A percentile compares a stretch with the other conserved stretches of the same genome.
These are phyloP conservation scores for Albifimbria verrucaria DNA, from an alignment of 2,329 filamentous ascomycete genomes.

Conservation along the genomic window DNA sequence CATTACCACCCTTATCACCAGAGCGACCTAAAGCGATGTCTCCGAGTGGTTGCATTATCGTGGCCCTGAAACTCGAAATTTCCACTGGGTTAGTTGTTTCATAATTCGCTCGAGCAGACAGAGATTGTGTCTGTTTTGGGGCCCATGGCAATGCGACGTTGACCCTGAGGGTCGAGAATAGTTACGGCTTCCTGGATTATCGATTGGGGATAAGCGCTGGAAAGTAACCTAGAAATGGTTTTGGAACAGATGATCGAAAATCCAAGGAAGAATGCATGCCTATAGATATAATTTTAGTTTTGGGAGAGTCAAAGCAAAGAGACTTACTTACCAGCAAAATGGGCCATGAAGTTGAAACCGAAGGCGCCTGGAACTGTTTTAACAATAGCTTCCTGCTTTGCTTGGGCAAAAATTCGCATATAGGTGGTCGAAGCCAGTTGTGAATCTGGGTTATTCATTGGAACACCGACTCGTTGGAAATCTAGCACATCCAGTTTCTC, in stretches of 20 bases:
- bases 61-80: conserved; percentile 10
- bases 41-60: conserved; percentile 13
- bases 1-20: conserved; percentile 40
- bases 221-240: conserved; percentile 17
- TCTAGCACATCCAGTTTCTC: conserved; percentile 40
- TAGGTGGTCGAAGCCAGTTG: conserved; percentile 42
- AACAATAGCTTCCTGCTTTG: conserved; percentile 24
- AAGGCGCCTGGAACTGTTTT: conserved; percentile 24
- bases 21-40: conserved; percentile 26
- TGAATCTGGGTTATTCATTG: conserved; percentile 28
- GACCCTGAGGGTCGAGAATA: conserved; percentile 10
- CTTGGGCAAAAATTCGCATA: conserved; percentile 40
- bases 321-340: no score
- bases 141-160: conserved; percentile 8
- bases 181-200: conserved; percentile 28
- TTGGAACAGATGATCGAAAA: conserved; percentile 30
- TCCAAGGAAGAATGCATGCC: conserved; percentile 42
- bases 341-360: conserved; percentile 33
- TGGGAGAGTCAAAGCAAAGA: no score
- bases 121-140: conserved; percentile 12
- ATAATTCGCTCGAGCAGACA: conserved; percentile 16
- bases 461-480: conserved; percentile 38
- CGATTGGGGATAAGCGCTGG: conserved; percentile 20
- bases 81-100: conserved; percentile 12
- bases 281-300: conserved; percentile 7